phyloP scores from a whole-genome alignment of 805 yeast genomes.

The Ogataea philodendri region DNA sequence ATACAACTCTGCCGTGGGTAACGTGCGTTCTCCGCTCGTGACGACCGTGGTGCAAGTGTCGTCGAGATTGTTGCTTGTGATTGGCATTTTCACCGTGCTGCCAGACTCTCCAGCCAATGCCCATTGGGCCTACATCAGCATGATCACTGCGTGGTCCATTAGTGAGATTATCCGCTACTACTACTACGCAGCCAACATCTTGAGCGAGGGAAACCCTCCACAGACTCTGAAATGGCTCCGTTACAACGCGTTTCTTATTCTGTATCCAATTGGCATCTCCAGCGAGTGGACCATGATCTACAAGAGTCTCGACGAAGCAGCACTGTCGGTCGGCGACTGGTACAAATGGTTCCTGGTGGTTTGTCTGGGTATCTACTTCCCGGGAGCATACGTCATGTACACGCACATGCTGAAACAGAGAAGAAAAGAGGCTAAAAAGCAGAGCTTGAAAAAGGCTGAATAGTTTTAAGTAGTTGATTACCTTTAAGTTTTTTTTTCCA shows the following conservation, averaged over 20 bases:
- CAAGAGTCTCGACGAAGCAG: constrained; percentile 72
- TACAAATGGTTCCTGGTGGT: constrained; percentile 56
- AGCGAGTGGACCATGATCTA: constrained; percentile 73
- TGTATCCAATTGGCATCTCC: constrained; percentile 92
- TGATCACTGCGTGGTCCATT: constrained; percentile 84
- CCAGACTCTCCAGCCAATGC: constrained; percentile 67
- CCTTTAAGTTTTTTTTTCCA: too few species aligned
- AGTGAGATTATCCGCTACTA: constrained; percentile 92
- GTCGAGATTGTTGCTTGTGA: constrained; percentile 76
- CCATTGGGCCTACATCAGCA: constrained; percentile 60
- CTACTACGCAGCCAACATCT: constrained; percentile 72
- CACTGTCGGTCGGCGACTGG: constrained; percentile 43
- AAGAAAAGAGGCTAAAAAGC: constrained; percentile 60
- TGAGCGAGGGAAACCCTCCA: constrained; percentile 53
- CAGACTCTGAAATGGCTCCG: constrained; percentile 63
- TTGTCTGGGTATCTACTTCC: constrained; percentile 67
- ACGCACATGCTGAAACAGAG: constrained; percentile 90
- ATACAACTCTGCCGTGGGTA: constrained; percentile 71
- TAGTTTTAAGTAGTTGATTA: too few species aligned
- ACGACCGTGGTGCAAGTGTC: constrained; percentile 87
- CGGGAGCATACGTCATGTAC: constrained; percentile 83
- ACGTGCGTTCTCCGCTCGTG: constrained; percentile 78
- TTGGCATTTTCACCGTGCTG: constrained; percentile 75
- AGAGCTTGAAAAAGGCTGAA: constrained; percentile 8
- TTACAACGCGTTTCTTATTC: constrained; percentile 75